A percentile compares a stretch with the other conserved stretches of the same genome.
Evolutionary conservation across 1,284 basidiomycete species (phyloP).

Genomic region (Pseudozyma tsukubaensis): DNA sequence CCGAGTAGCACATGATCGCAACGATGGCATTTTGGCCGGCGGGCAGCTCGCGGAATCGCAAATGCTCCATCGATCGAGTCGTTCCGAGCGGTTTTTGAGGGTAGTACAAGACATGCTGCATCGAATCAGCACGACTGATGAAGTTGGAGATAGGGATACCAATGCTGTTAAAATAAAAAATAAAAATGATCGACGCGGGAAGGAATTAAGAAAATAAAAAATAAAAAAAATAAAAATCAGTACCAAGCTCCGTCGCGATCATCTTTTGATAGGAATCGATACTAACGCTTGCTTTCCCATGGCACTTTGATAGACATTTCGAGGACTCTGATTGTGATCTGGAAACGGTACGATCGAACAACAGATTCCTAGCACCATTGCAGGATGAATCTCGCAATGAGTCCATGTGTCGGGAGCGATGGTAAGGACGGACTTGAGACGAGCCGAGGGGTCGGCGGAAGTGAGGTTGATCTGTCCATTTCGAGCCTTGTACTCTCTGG

Average conservation of each 20-base stretch:
- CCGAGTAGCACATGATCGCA: conserved; percentile 97
- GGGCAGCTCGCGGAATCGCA: conserved; percentile 95
- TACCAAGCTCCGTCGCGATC: not conserved
- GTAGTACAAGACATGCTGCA: conserved; percentile 92
- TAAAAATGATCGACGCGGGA: no score
- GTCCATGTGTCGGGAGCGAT: conserved; percentile 78
- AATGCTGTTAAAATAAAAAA: conserved; percentile 1
- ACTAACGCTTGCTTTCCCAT: no score
- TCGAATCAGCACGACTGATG: conserved; percentile 77
- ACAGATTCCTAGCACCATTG: conserved; percentile 98
- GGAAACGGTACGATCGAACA: conserved; percentile 99
- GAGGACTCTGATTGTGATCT: conserved; percentile 99
- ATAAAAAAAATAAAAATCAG: not conserved
- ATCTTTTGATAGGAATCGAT: not conserved
- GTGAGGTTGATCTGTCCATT: conserved; percentile 74
- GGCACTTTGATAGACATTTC: conserved; percentile 88
- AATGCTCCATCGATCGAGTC: conserved; percentile 97
- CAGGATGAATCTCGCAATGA: conserved; percentile 98
- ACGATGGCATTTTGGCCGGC: conserved; percentile 99
- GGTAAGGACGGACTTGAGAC: conserved; percentile 73
- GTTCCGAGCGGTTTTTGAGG: conserved; percentile 98
- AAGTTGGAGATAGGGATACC: conserved; percentile 96
- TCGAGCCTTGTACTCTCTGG: conserved; percentile 71
- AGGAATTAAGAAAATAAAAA: not conserved
- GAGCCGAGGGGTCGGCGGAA: conserved; percentile 84